These are phyloP conservation scores for Fusarium sp. DNA, from an alignment of 2,329 filamentous ascomycete species.

Conservation along the genomic window DNA sequence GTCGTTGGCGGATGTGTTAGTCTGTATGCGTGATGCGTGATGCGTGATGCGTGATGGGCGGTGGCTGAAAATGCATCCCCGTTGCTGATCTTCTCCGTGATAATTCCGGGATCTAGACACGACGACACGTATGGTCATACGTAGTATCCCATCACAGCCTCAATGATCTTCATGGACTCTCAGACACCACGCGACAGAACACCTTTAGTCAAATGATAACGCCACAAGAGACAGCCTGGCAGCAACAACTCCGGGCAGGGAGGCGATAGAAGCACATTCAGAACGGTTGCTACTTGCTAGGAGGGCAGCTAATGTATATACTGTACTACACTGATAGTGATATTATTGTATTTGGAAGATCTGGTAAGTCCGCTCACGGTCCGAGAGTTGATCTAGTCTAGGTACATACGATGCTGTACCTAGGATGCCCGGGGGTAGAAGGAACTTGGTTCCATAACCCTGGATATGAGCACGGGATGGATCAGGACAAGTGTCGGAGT, in stretches of 20 bases:
- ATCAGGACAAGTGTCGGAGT: slow-evolving; percentile 10
- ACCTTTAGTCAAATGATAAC: neutral
- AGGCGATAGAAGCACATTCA: neutral
- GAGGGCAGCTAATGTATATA: neutral
- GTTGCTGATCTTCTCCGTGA: neutral
- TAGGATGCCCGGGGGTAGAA: neutral
- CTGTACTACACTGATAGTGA: neutral
- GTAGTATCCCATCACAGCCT: neutral
- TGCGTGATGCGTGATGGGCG: neutral
- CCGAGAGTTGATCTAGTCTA: slow-evolving; percentile 1
- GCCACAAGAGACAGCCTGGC: slow-evolving; percentile 3
- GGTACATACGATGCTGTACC: neutral
- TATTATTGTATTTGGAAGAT: neutral
- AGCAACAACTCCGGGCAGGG: neutral
- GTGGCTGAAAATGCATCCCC: neutral
- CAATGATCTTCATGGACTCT: neutral
- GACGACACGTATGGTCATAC: neutral
- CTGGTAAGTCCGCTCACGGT: slow-evolving; percentile 9
- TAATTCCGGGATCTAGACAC: neutral
- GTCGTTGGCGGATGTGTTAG: neutral
- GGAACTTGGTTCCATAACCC: slow-evolving; percentile 6
- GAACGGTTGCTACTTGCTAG: too few relatives aligned
- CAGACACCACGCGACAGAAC: neutral
- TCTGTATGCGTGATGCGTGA: neutral
- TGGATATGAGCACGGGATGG: neutral